Conservation (phyloP, 2,329 filamentous ascomycete species). For the Cladosporium cucumerinum region DNA sequence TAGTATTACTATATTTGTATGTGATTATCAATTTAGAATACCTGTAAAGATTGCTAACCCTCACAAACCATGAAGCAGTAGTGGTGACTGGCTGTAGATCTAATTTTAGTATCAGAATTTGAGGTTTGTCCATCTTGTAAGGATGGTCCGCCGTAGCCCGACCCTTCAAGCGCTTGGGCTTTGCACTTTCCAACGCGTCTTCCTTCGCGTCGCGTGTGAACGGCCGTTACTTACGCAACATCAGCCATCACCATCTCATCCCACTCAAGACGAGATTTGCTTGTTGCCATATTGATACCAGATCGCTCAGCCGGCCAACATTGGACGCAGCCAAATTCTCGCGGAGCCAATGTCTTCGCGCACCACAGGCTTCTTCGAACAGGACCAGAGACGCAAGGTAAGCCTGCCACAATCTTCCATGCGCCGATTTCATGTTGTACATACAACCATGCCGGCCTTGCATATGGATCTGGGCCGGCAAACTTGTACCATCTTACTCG, state of each 20-base stretch:
- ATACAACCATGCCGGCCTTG: not conserved
- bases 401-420: not conserved
- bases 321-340: not conserved
- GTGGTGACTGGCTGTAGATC: no score
- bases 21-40: no score
- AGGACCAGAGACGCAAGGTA: slow-evolving; percentile 44
- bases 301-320: not conserved
- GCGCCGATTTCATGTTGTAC: not conserved
- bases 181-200: not conserved
- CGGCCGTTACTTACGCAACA: not conserved
- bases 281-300: not conserved
- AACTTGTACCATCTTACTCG: not conserved
- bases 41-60: no score
- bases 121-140: no score
- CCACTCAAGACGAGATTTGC: not conserved
- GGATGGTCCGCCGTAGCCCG: no score
- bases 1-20: no score
- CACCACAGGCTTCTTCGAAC: slow-evolving; percentile 53
- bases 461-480: not conserved
- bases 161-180: not conserved
- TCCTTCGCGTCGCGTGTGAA: slow-evolving; percentile 6
- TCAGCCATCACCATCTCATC: not conserved
- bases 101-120: no score
- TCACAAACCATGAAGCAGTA: no score
- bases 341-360: slow-evolving; percentile 41